A percentile compares a stretch with the other conserved stretches of the same genome.
phyloP scores from a whole-genome alignment of 306 rosid genomes.

The Canavalia gladiata region DNA sequence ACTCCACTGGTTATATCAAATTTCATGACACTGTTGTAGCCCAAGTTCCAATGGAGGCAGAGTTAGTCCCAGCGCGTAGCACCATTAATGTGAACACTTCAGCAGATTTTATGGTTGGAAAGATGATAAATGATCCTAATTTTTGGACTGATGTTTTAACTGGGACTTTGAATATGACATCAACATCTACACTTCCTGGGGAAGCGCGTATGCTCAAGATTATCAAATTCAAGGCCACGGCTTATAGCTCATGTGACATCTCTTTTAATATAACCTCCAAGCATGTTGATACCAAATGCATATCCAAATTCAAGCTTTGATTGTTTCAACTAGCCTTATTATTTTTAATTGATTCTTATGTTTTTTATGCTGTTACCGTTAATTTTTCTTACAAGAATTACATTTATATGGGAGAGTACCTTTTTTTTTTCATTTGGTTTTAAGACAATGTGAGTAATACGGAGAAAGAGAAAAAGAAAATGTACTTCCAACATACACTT shows the following conservation, averaged over 20 bases:
- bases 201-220: constrained; percentile 49
- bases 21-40: constrained; percentile 43
- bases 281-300: constrained; percentile 48
- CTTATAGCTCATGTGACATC: constrained; percentile 51
- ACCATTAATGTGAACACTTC: constrained; percentile 22
- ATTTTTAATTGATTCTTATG: neutral
- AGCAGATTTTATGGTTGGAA: constrained; percentile 39
- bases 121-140: neutral
- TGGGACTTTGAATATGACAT: constrained; percentile 52
- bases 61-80: constrained; percentile 44
- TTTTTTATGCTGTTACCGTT: neutral
- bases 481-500: neutral
- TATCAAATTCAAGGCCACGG: constrained; percentile 56
- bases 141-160: neutral
- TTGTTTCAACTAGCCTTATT: neutral
- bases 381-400: neutral
- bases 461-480: neutral
- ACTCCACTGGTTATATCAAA: constrained; percentile 33
- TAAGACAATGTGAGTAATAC: neutral
- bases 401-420: neutral
- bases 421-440: neutral
- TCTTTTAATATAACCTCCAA: constrained; percentile 37
- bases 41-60: constrained; percentile 39
- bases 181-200: constrained; percentile 51
- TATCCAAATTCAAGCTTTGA: constrained; percentile 50